Evolutionary conservation across 768 basidiomycete species (phyloP).

Genomic region (Suillus hirtellus): DNA sequence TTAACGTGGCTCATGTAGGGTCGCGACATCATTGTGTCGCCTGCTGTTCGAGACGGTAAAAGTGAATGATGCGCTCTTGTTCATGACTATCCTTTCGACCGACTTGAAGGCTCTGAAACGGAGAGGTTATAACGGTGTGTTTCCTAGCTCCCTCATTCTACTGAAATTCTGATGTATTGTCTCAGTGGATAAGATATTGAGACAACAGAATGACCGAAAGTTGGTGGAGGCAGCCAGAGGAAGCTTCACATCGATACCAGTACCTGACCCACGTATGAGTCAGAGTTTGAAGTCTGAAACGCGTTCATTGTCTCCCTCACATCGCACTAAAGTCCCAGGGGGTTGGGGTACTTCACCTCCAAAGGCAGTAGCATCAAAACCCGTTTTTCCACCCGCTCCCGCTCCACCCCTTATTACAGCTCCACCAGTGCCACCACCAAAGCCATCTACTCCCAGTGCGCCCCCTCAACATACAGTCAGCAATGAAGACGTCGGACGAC

Average conservation of each 20-base stretch:
- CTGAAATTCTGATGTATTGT: conserved; percentile 5
- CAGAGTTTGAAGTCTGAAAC: conserved; percentile 6
- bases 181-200: conserved; percentile 86
- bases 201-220: conserved; percentile 66
- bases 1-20: conserved; percentile 43
- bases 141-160: background rate
- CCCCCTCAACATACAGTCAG: conserved; percentile 7
- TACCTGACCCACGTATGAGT: conserved; percentile 17
- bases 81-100: conserved; percentile 93
- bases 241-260: conserved; percentile 23
- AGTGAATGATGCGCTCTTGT: conserved; percentile 83
- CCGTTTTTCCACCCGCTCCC: conserved; percentile 7
- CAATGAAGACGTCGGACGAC: conserved; percentile 6
- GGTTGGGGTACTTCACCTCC: conserved; percentile 20
- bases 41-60: conserved; percentile 76
- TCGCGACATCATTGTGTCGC: conserved; percentile 82
- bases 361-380: background rate
- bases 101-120: conserved; percentile 79
- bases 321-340: conserved; percentile 22
- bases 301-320: conserved; percentile 24
- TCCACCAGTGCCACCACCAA: conserved; percentile 7
- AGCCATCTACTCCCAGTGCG: conserved; percentile 4
- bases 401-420: conserved; percentile 14
- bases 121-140: conserved; percentile 80
- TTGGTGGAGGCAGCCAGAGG: conserved; percentile 48